phyloP scores from a whole-genome alignment of 1,284 basidiomycete species.

The Xerocomus amazonicus region DNA sequence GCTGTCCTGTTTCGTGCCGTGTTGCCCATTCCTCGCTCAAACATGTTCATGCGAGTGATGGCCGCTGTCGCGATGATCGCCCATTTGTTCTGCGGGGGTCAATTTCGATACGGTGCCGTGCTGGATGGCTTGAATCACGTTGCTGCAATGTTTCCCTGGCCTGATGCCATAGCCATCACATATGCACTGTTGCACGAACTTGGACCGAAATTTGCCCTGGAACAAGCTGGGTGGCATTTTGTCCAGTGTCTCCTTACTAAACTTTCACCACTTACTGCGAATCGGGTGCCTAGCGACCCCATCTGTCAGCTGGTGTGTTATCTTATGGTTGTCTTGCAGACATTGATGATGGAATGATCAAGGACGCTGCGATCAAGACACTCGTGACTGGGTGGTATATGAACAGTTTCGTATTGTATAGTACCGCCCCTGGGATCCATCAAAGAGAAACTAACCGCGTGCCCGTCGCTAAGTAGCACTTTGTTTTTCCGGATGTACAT shows the following conservation, averaged over 20 bases:
- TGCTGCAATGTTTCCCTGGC: constrained; percentile 13
- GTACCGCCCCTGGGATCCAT: constrained; percentile 1
- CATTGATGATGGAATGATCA: constrained; percentile 3
- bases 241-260: constrained; percentile 14
- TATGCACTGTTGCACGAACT: constrained; percentile 20
- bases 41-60: constrained; percentile 16
- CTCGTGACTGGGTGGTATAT: constrained; percentile 17
- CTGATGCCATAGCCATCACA: constrained; percentile 18
- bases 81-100: constrained; percentile 14
- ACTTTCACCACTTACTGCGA: constrained; percentile 3
- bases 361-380: constrained; percentile 13
- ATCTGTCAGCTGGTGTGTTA: constrained; percentile 16
- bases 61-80: constrained; percentile 14
- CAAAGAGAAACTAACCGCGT: background rate
- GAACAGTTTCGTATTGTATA: constrained; percentile 10
- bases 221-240: constrained; percentile 12
- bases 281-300: constrained; percentile 3
- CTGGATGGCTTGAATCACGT: constrained; percentile 11
- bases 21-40: constrained; percentile 2
- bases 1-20: background rate
- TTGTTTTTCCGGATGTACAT: background rate
- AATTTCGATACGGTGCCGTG: constrained; percentile 5
- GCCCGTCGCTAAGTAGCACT: background rate
- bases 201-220: constrained; percentile 14
- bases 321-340: background rate